Evolutionary conservation across 495 filamentous ascomycete genomes (phyloP), one percentile per base, ranked within the genome.

Genomic region (Symbiotaphrina buchneri): DNA sequence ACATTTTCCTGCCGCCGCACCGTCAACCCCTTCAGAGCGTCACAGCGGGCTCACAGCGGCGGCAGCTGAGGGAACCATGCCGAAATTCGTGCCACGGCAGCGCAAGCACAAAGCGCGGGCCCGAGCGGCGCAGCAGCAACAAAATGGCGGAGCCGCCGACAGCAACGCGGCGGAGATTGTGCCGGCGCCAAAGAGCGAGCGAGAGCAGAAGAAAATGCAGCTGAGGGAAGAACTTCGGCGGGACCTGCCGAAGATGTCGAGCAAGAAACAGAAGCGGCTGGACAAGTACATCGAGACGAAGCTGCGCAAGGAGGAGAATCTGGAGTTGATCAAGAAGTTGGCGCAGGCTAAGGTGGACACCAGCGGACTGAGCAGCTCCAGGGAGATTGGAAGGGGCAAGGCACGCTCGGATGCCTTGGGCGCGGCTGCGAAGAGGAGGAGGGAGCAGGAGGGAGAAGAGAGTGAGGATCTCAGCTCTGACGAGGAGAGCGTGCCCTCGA

Each of bases 241-340:
- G 8, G 58, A 62, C 33, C 63, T 77, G 30, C 51, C 61, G n/a
- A 79, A 77, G 45, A 68, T 92, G 38, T 85, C 74, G 20, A 60
- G 67, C 23, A 91, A 95, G 58, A 99, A 99, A 55, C 65, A 80
- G 33, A 95, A 94, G 54, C 63, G 87, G 23, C 55, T 99, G 21
- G 82, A 94, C 36, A 94, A 94, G 46, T 99, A 99, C 46, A 91
- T 99, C 58, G 85, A 94, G 43, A 87, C 60, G 30, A 97, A 97
- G 59, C 56, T 95, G 5, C 74, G 65, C 45, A 95, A 94, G 48
- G 87, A 97, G 45, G 87, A 95, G 43, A 92, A 82, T 46, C 53
- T 76, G 6, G 76, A 71, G 32, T 54, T 97, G 13, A 62, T 94
- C 30, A 77, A 77, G 47, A 81, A 82, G 46, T 59, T 97, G 4